These are phyloP conservation scores for Pilaira anomala DNA, from an alignment of 192 early-diverging fungal species.

Conservation along the genomic window DNA sequence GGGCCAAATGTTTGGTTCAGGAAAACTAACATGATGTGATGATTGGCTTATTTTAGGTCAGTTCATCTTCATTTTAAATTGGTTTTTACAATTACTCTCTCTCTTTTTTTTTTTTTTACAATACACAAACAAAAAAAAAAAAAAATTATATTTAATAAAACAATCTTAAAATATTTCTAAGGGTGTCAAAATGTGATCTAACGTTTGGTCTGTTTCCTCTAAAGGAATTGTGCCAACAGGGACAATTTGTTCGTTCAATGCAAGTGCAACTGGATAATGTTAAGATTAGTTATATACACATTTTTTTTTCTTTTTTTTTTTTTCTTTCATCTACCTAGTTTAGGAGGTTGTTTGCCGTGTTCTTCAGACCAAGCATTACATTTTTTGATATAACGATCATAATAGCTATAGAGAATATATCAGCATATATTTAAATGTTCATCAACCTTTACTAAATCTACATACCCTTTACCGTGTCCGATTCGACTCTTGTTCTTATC, in stretches of 20 bases:
- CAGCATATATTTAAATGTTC: background rate
- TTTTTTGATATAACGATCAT: constrained; percentile 53
- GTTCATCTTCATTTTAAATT: constrained; percentile 14
- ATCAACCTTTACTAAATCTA: background rate
- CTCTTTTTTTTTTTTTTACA: background rate
- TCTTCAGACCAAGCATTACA: constrained; percentile 32
- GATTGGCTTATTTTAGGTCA: constrained; percentile 4
- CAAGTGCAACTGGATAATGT: constrained; percentile 44
- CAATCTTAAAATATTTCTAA: constrained; percentile 3
- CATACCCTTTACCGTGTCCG: constrained; percentile 64
- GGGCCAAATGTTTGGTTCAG: background rate
- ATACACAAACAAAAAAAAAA: constrained; percentile 1
- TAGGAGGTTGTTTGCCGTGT: constrained; percentile 5
- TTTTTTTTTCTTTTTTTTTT: too few species aligned
- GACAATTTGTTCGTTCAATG: constrained; percentile 44
- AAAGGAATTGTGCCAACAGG: constrained; percentile 28
- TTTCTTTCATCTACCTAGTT: constrained; percentile 45
- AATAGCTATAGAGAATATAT: constrained; percentile 48
- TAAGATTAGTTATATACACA: too few species aligned
- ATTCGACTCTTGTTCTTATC: constrained; percentile 53
- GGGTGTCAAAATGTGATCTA: constrained; percentile 31
- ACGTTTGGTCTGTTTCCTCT: constrained; percentile 30
- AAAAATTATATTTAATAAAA: background rate
- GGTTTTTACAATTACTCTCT: background rate
- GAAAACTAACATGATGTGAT: background rate